Conservation (phyloP, 345 rosid genomes). For the Gossypium anomalum region DNA sequence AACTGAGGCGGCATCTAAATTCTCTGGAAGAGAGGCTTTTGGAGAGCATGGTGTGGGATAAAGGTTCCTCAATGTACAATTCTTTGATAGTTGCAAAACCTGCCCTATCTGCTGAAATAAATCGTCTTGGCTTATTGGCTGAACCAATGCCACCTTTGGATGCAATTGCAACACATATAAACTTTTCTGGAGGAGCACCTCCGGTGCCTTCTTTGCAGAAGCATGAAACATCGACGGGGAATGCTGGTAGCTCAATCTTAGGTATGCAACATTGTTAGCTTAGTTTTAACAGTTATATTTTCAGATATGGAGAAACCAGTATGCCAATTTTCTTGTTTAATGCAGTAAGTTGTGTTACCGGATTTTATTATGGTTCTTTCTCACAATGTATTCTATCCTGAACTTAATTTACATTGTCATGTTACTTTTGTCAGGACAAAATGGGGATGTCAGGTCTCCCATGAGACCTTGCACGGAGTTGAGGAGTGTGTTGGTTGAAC, state of each 20-base stretch:
- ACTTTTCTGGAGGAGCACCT: constrained; percentile 45
- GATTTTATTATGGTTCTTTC: background rate
- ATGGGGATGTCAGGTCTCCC: constrained; percentile 79
- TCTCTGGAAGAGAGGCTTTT: constrained; percentile 91
- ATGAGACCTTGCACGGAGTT: constrained; percentile 56
- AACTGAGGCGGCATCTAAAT: constrained; percentile 90
- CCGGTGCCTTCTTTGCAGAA: constrained; percentile 41
- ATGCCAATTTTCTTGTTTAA: background rate
- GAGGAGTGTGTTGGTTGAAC: constrained; percentile 87
- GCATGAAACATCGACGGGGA: constrained; percentile 56
- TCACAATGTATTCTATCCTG: background rate
- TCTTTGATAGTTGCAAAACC: constrained; percentile 87
- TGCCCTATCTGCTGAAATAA: constrained; percentile 56
- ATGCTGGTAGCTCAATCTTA: constrained; percentile 8
- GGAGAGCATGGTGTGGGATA: constrained; percentile 99
- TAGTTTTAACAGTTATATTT: background rate
- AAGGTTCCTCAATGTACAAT: constrained; percentile 94
- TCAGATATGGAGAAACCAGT: background rate
- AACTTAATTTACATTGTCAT: background rate
- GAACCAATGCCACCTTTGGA: constrained; percentile 88
- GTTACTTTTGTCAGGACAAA: constrained; percentile 55
- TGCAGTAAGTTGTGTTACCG: background rate
- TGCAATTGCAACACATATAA: constrained; percentile 67
- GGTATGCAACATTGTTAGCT: background rate
- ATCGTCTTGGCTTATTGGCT: constrained; percentile 59